Evolutionary conservation across 495 filamentous ascomycete species (phyloP).

Genomic region (Xylaria flabelliformis): DNA sequence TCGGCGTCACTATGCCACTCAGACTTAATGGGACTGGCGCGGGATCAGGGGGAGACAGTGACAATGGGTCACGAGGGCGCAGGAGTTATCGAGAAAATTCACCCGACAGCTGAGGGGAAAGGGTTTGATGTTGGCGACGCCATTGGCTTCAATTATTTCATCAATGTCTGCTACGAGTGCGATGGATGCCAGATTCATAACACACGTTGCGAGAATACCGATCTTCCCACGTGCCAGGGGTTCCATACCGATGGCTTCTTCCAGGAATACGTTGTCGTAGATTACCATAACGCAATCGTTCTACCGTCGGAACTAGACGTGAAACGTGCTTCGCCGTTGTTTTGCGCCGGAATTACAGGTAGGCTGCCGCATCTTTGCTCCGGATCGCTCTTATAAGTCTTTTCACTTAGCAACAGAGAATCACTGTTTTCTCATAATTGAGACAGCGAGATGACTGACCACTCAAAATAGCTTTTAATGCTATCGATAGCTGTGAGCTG

Average conservation of each 20-base stretch:
- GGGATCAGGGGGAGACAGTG: slow-evolving; percentile 25
- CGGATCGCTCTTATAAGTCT: background rate
- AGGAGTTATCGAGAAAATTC: slow-evolving; percentile 45
- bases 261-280: slow-evolving; percentile 46
- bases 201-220: slow-evolving; percentile 43
- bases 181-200: slow-evolving; percentile 49
- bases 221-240: slow-evolving; percentile 43
- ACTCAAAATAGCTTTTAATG: slow-evolving; percentile 40
- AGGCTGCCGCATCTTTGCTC: background rate
- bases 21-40: slow-evolving; percentile 35
- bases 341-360: slow-evolving; percentile 50
- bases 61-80: slow-evolving; percentile 51
- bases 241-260: slow-evolving; percentile 49
- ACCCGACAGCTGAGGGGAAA: slow-evolving; percentile 41
- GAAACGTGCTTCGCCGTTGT: slow-evolving; percentile 41
- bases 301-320: slow-evolving; percentile 43
- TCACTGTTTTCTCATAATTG: background rate
- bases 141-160: slow-evolving; percentile 47
- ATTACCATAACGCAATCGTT: slow-evolving; percentile 46
- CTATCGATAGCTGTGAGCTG: slow-evolving; percentile 47
- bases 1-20: slow-evolving; percentile 49
- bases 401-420: background rate
- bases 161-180: slow-evolving; percentile 48
- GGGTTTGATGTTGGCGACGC: slow-evolving; percentile 47
- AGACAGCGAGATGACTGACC: background rate